Evolutionary conservation across 331 rosid genomes (phyloP), one percentile per base, ranked within the genome.

Genomic region (Pyrus hybrid): DNA sequence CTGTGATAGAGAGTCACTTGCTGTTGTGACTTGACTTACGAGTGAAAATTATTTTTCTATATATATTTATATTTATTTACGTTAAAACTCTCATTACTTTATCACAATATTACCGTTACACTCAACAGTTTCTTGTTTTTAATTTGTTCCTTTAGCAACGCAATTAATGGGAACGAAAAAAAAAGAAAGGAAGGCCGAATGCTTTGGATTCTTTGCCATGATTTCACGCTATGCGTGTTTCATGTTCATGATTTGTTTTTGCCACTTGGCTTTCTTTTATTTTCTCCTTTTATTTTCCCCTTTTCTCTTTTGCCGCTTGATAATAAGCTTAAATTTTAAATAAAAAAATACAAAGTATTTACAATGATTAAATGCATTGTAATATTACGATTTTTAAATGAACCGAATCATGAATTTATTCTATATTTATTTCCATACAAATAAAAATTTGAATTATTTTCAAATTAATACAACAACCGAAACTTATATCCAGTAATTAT

Each of bases 181-280:
- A 64, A 9, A 37, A 41, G 53, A 45, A 4, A 68, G 60, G 76
- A 69, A 71, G 53, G 49, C 16, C 17, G n/a, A 4, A 22, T 10
- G 80, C 87, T 67, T 80, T 47, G 88, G 90, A 84, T 87, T 81
- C 90, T 29, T 87, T 80, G 76, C 85, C 23, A 26, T 5, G 60
- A 28, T 71, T 80, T 57, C 85, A 86, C 80, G 85, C 32, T 51
- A 68, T 75, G 3, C 85, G 2, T 21, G 62, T 32, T 51, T 66
- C 81, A 8, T 22, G 22, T 63, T 51, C 0, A 26, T 26, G 21
- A 18, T 63, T 63, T 28, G 67, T 14, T 23, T 41, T 43, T 63
- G 70, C 56, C n/a, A 23, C 56, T 64, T 20, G 73, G 35, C 43
- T 67, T 16, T 51, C 57, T 51, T 17, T 51, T 51, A 0, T 25